Evolutionary conservation across 2,329 filamentous ascomycete genomes (phyloP).

Genomic region (Ophiostoma angusticollis): DNA sequence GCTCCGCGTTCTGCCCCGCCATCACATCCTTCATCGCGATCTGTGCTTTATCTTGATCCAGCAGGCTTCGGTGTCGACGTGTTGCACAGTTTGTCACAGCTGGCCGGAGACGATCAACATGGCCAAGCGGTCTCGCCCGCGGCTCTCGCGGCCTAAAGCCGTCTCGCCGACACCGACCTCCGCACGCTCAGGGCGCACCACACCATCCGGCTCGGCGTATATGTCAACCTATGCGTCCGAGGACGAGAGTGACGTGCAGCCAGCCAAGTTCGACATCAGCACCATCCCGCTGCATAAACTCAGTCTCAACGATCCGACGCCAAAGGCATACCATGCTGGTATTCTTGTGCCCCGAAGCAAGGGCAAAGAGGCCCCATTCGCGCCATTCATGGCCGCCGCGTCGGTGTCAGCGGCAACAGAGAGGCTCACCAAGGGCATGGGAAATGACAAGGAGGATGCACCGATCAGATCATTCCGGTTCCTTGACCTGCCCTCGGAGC

Average conservation of each 20-base stretch:
- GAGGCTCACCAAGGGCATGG: no score
- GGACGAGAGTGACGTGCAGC: constrained; percentile 26
- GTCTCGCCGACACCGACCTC: constrained; percentile 18
- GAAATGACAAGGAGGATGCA: no score
- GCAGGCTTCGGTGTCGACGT: no score
- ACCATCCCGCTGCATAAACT: constrained; percentile 29
- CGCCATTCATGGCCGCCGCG: no score
- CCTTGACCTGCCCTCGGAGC: constrained; percentile 53
- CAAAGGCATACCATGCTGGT: no score
- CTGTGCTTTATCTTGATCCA: no score
- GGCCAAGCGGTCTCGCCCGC: constrained; percentile 15
- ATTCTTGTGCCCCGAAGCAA: no score
- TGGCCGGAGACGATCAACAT: constrained; percentile 11
- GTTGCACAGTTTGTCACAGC: no score
- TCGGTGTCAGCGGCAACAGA: no score
- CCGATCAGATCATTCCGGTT: constrained; percentile 44
- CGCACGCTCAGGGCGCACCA: constrained; percentile 21
- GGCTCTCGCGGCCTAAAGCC: constrained; percentile 20
- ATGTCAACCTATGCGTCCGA: constrained; percentile 26
- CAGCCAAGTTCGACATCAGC: constrained; percentile 16
- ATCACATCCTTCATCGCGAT: no score
- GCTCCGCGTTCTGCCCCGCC: no score
- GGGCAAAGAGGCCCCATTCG: constrained; percentile 3
- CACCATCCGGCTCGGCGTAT: constrained; percentile 25
- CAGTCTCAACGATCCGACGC: constrained; percentile 25